Percentiles rank a stretch among this genome's conserved stretches.
Evolutionary conservation across 1,284 basidiomycete genomes (phyloP).

Genomic region (Leucoagaricus sp.): DNA sequence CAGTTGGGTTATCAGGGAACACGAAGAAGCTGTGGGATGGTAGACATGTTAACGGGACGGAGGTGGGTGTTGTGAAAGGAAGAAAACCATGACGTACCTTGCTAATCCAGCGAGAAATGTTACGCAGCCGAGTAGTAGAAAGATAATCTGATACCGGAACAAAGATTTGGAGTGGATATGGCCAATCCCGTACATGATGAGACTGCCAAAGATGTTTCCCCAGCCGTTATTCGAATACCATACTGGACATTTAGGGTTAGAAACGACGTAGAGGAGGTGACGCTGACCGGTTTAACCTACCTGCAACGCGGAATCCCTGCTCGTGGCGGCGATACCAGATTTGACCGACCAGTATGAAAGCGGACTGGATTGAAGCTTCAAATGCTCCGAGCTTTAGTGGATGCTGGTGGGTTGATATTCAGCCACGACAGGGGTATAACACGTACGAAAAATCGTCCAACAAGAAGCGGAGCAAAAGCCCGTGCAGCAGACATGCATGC

Average conservation of each 20-base stretch:
- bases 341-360: conserved; percentile 29
- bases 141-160: conserved; percentile 30
- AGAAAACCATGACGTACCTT: conserved; percentile 17
- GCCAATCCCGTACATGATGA: conserved; percentile 32
- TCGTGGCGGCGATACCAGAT: conserved; percentile 34
- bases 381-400: conserved; percentile 29
- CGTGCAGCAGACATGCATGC: conserved; percentile 29
- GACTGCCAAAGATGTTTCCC: conserved; percentile 32
- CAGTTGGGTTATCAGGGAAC: conserved; percentile 31
- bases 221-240: conserved; percentile 31
- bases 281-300: conserved; percentile 17
- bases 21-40: conserved; percentile 29
- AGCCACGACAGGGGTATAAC: not conserved
- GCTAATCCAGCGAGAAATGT: conserved; percentile 25
- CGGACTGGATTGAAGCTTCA: conserved; percentile 29
- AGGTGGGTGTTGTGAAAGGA: not conserved
- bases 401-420: not conserved
- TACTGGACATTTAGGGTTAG: conserved; percentile 19
- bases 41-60: not conserved
- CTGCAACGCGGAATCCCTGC: conserved; percentile 31
- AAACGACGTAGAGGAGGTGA: not conserved
- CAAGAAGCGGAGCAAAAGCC: conserved; percentile 26
- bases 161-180: conserved; percentile 26
- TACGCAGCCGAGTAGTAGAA: conserved; percentile 26
- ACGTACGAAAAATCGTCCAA: conserved; percentile 29